Conservation (phyloP, 179 eudicot species). For the Beta macrorhiza region DNA sequence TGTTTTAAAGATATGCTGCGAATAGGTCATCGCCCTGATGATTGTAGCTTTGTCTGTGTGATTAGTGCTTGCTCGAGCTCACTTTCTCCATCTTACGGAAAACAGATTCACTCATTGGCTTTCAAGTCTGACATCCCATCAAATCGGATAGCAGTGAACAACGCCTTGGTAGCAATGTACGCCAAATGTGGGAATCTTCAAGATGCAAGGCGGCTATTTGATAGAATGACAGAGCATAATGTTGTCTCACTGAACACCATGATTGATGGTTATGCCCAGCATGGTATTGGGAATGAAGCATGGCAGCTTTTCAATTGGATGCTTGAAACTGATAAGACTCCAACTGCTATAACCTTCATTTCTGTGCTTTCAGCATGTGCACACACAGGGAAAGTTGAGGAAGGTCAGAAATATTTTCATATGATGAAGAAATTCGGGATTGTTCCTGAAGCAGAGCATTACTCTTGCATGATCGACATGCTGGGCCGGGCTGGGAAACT, state of each 20-base stretch:
- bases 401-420: slow-evolving; percentile 58
- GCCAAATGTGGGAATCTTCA: slow-evolving; percentile 76
- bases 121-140: slow-evolving; percentile 68
- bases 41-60: slow-evolving; percentile 78
- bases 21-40: slow-evolving; percentile 66
- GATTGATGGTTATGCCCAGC: slow-evolving; percentile 83
- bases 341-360: slow-evolving; percentile 62
- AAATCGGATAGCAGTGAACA: slow-evolving; percentile 65
- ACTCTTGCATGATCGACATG: slow-evolving; percentile 88
- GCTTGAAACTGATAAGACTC: slow-evolving; percentile 48
- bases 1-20: slow-evolving; percentile 62
- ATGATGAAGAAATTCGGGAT: slow-evolving; percentile 58
- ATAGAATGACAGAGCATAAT: slow-evolving; percentile 75
- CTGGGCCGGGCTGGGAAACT: slow-evolving; percentile 82
- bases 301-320: slow-evolving; percentile 56
- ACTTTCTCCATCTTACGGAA: slow-evolving; percentile 75
- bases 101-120: slow-evolving; percentile 66
- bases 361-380: slow-evolving; percentile 81
- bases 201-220: slow-evolving; percentile 73
- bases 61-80: slow-evolving; percentile 68
- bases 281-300: slow-evolving; percentile 60
- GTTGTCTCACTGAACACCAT: slow-evolving; percentile 64
- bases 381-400: slow-evolving; percentile 71
- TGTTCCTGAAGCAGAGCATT: slow-evolving; percentile 68
- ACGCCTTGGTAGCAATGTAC: slow-evolving; percentile 76